These are phyloP conservation scores for Mucor saturninus DNA, from an alignment of 371 early-diverging fungal species.

Conservation along the genomic window DNA sequence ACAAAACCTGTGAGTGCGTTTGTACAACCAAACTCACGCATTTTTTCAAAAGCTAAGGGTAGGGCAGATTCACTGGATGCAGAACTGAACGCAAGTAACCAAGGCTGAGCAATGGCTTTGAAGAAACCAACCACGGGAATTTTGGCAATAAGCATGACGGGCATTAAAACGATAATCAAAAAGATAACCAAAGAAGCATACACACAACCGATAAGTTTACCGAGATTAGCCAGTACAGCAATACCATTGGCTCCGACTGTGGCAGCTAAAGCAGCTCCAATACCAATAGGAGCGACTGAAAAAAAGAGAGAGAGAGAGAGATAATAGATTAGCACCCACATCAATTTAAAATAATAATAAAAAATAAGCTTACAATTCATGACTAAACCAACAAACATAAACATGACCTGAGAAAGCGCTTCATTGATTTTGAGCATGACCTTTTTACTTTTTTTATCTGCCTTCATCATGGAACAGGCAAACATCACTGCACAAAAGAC, in stretches of 20 bases:
- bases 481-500: slow-evolving; percentile 78
- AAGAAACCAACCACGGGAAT: slow-evolving; percentile 65
- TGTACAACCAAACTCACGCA: slow-evolving; percentile 78
- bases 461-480: slow-evolving; percentile 65
- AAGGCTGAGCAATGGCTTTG: slow-evolving; percentile 64
- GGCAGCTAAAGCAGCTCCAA: slow-evolving; percentile 69
- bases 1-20: slow-evolving; percentile 75
- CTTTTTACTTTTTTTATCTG: slow-evolving; percentile 55
- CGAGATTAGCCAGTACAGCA: slow-evolving; percentile 64
- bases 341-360: not conserved
- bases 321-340: not conserved
- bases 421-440: slow-evolving; percentile 65
- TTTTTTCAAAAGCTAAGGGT: slow-evolving; percentile 75
- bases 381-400: slow-evolving; percentile 68
- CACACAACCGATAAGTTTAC: slow-evolving; percentile 72
- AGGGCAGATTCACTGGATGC: slow-evolving; percentile 85
- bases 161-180: slow-evolving; percentile 63
- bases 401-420: slow-evolving; percentile 70
- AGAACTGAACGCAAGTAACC: slow-evolving; percentile 84
- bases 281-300: slow-evolving; percentile 74
- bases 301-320: not conserved
- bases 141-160: slow-evolving; percentile 65
- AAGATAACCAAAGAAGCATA: slow-evolving; percentile 69
- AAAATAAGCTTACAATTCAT: slow-evolving; percentile 60
- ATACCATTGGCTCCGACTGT: slow-evolving; percentile 75